Conservation (phyloP, 257 asterid species). For the Ilex aquifolium region DNA sequence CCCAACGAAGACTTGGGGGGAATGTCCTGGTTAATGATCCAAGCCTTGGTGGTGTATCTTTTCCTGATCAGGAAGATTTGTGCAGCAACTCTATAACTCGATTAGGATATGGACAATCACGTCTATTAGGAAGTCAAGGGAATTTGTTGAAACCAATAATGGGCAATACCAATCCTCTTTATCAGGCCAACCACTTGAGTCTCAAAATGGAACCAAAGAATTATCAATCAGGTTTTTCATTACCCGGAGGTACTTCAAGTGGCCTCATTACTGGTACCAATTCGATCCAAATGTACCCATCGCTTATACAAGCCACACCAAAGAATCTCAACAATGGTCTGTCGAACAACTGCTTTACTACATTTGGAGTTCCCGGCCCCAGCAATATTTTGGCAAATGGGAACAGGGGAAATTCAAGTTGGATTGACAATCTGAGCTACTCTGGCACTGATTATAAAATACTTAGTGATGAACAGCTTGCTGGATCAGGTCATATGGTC, state of each 20-base stretch:
- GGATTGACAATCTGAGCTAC: neutral
- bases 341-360: slow-evolving; percentile 3
- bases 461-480: slow-evolving; percentile 8
- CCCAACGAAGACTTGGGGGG: neutral
- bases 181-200: neutral
- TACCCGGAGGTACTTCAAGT: slow-evolving; percentile 8
- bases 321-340: slow-evolving; percentile 4
- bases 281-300: neutral
- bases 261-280: neutral
- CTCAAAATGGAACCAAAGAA: neutral
- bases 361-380: neutral
- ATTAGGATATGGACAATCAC: slow-evolving; percentile 7
- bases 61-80: slow-evolving; percentile 10
- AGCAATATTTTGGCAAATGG: neutral
- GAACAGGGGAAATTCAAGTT: neutral
- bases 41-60: neutral
- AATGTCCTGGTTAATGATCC: neutral
- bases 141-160: slow-evolving; percentile 5
- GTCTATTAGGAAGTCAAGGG: slow-evolving; percentile 11
- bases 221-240: slow-evolving; percentile 3
- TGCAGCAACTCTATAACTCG: slow-evolving; percentile 1
- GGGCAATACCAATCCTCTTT: neutral
- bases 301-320: neutral
- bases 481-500: neutral
- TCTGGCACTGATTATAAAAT: slow-evolving; percentile 20